phyloP scores from a whole-genome alignment of 208 protist species.

The Crithidia bombi region DNA sequence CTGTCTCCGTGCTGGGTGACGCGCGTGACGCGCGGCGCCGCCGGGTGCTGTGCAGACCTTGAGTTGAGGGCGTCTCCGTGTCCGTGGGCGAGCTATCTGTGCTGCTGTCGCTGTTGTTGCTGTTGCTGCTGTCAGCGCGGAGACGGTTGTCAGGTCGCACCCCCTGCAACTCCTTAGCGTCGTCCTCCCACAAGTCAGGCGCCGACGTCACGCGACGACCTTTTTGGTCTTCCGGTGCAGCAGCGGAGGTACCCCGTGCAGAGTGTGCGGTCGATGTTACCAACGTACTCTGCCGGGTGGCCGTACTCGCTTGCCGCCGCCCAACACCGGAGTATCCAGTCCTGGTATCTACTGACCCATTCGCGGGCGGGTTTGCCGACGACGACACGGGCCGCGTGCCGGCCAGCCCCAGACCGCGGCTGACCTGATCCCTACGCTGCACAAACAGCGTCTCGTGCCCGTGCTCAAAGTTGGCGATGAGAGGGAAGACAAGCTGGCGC shows the following conservation, averaged over 20 bases:
- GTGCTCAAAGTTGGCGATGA: constrained; percentile 74
- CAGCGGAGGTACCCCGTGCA: background rate
- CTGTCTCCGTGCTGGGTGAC: background rate
- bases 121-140: background rate
- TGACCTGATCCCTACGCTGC: constrained; percentile 19
- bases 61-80: background rate
- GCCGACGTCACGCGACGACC: background rate
- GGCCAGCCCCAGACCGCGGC: constrained; percentile 10
- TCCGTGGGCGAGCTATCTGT: background rate
- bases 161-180: background rate
- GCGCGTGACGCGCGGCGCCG: background rate
- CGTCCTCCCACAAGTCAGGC: constrained; percentile 14
- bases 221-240: background rate
- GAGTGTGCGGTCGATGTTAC: background rate
- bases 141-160: background rate
- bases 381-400: background rate
- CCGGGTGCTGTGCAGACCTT: no score
- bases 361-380: background rate
- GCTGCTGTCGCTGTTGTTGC: background rate
- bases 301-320: background rate
- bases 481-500: constrained; percentile 72
- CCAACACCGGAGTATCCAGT: background rate
- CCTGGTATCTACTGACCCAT: background rate
- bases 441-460: constrained; percentile 33
- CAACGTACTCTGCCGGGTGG: background rate